These are phyloP conservation scores for Pyricularia sp. DNA, from an alignment of 2,329 filamentous ascomycete species.

Conservation along the genomic window DNA sequence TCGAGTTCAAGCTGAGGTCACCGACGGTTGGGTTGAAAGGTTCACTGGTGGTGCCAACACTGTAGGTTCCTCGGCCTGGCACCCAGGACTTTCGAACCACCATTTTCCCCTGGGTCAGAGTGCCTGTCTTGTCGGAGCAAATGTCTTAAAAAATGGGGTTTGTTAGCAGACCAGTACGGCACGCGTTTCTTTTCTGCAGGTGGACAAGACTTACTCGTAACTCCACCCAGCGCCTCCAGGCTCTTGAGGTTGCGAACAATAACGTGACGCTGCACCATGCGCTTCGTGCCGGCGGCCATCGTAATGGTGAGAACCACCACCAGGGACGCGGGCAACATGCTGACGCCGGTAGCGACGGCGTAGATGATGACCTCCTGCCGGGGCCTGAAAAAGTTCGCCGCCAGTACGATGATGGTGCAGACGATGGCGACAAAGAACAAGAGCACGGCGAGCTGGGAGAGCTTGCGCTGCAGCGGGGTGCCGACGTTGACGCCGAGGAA, in stretches of 20 bases:
- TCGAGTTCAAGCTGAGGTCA: slow-evolving; percentile 2
- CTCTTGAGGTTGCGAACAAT: slow-evolving; percentile 48
- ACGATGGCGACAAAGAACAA: slow-evolving; percentile 55
- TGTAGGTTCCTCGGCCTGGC: slow-evolving; percentile 46
- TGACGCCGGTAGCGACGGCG: slow-evolving; percentile 48
- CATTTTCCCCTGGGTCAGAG: slow-evolving; percentile 56
- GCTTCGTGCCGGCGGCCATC: slow-evolving; percentile 49
- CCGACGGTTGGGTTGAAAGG: slow-evolving; percentile 7
- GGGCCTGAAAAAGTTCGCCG: slow-evolving; percentile 42
- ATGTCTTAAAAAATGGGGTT: slow-evolving; percentile 38
- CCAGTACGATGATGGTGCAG: slow-evolving; percentile 56
- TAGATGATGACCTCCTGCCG: slow-evolving; percentile 52
- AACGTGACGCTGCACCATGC: slow-evolving; percentile 35
- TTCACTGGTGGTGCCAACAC: slow-evolving; percentile 38
- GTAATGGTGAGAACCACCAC: slow-evolving; percentile 60
- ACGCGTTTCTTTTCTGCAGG: no score
- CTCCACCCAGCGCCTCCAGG: slow-evolving; percentile 45
- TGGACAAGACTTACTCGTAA: slow-evolving; percentile 15
- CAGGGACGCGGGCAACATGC: slow-evolving; percentile 53
- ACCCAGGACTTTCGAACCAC: slow-evolving; percentile 46
- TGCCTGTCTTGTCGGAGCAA: slow-evolving; percentile 58
- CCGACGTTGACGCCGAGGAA: slow-evolving; percentile 57
- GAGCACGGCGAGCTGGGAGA: slow-evolving; percentile 54
- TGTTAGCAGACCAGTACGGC: no score
- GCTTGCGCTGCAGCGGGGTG: slow-evolving; percentile 56